Percentiles rank a stretch among this genome's conserved stretches.
These are phyloP conservation scores for Neurospora tetrasperma DNA, from an alignment of 495 filamentous ascomycete species.

Conservation along the genomic window DNA sequence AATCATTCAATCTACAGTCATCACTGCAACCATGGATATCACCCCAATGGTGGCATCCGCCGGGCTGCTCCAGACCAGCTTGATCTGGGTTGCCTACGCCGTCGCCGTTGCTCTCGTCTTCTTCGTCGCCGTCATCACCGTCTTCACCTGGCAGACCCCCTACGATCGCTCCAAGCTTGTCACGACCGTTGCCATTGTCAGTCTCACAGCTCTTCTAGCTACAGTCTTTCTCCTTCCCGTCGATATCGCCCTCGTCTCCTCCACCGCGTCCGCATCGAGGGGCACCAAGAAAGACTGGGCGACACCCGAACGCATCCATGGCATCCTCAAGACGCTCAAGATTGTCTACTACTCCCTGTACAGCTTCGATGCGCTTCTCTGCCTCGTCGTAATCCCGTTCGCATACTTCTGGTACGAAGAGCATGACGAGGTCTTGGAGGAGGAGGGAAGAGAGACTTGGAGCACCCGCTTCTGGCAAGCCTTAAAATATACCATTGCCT, in stretches of 20 bases:
- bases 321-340: constrained; percentile 67
- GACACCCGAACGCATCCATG: constrained; percentile 61
- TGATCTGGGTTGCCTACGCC: constrained; percentile 89
- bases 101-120: constrained; percentile 64
- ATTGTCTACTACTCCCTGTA: constrained; percentile 91
- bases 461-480: constrained; percentile 66
- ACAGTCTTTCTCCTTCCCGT: constrained; percentile 89
- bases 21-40: neutral
- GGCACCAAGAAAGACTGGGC: constrained; percentile 94
- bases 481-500: constrained; percentile 81
- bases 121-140: constrained; percentile 65
- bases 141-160: constrained; percentile 77
- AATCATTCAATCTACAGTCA: too few relatives aligned
- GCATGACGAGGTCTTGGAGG: constrained; percentile 74
- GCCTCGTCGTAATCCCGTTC: constrained; percentile 84
- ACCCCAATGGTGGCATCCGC: constrained; percentile 43
- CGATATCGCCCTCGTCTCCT: constrained; percentile 89
- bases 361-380: constrained; percentile 82
- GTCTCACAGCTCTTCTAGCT: constrained; percentile 75
- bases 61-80: constrained; percentile 63
- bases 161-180: constrained; percentile 74
- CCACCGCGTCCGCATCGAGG: constrained; percentile 62
- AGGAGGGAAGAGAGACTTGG: constrained; percentile 62
- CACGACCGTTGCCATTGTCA: constrained; percentile 72
- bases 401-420: constrained; percentile 98